A percentile compares a stretch with the other conserved stretches of the same genome.
These are phyloP conservation scores for Mycena venus DNA, from an alignment of 768 basidiomycete genomes.

Conservation along the genomic window DNA sequence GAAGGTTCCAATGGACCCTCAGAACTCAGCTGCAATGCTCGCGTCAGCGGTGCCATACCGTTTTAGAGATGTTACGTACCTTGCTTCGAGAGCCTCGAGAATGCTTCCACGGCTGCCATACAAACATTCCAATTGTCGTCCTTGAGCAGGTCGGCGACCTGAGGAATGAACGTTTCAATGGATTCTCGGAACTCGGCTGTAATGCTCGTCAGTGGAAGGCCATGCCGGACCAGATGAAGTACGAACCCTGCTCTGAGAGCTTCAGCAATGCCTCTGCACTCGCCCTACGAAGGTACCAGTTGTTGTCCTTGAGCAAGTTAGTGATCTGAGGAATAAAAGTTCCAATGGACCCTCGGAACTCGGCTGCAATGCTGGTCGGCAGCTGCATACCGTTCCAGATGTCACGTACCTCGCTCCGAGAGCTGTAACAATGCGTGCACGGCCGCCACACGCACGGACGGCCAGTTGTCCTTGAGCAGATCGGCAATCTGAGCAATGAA, in stretches of 20 bases:
- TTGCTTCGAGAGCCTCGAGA: not conserved
- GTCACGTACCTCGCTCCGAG: not conserved
- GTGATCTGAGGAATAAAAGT: not conserved
- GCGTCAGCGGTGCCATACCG: no score
- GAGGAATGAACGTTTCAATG: not conserved
- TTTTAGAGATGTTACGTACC: not conserved
- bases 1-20: not conserved
- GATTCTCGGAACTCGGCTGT: not conserved
- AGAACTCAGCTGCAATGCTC: not conserved
- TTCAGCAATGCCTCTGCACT: not conserved
- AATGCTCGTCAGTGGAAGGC: not conserved
- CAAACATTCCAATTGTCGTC: not conserved
- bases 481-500: not conserved
- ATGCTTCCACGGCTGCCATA: not conserved
- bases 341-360: not conserved
- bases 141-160: not conserved
- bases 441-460: not conserved
- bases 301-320: not conserved
- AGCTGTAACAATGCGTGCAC: not conserved
- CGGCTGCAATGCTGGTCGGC: not conserved
- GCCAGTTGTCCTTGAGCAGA: not conserved
- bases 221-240: not conserved
- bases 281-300: not conserved
- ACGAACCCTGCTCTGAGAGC: not conserved
- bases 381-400: not conserved